Base-by-base conservation (phyloP, 75 land plant genomes). In the Adiantum capillusveneris region DNA sequence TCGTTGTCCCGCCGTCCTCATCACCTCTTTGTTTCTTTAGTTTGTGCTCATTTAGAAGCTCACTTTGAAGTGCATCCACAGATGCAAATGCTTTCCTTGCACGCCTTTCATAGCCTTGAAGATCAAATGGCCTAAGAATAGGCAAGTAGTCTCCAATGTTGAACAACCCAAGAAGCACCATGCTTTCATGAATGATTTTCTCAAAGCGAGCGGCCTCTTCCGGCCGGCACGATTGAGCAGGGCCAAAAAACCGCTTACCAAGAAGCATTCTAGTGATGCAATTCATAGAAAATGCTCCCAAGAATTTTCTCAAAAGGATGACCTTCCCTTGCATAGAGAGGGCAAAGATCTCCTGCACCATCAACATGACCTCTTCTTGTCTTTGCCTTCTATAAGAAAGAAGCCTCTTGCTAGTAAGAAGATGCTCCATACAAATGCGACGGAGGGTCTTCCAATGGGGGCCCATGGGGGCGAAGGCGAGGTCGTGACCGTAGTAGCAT, bases 231-330 rank as follows among this genome's bases (percentile, higher is more conserved):
- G 60, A 0, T 66, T 57, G 42, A 27, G 74, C 11, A 21, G 37
- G 58, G 25, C 90, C 98, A 59, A 88, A 85, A 46, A 67, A 79
- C n/a, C 81, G 80, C 64, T 89, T 93, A 52, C 98, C 84, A 14
- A 93, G 41, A 36, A 93, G 52, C 90, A 93, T 88, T 20, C 96
- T 54, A 0, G 96, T 83, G 48, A 93, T 84, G 56, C 85, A 74
- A 76, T 93, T 93, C 98, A 93, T 87, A 11, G 96, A 80, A 55
- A 86, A 84, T 21, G 79, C 79, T 9, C 84, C 84, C 59, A 89
- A 50, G 21, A 76, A 72, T 3, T 83, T 67, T 61, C 90, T 72
- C 50, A 86, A 52, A 58, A 76, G 56, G 11, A 86, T 46, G 45
- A 65, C 17, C 48, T 55, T 28, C 11, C 56, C 56, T 9, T 16